Percentiles rank a stretch among this genome's conserved stretches.
These are phyloP conservation scores for Linnemannia zychae DNA, from an alignment of 192 early-diverging fungal species.

Conservation along the genomic window DNA sequence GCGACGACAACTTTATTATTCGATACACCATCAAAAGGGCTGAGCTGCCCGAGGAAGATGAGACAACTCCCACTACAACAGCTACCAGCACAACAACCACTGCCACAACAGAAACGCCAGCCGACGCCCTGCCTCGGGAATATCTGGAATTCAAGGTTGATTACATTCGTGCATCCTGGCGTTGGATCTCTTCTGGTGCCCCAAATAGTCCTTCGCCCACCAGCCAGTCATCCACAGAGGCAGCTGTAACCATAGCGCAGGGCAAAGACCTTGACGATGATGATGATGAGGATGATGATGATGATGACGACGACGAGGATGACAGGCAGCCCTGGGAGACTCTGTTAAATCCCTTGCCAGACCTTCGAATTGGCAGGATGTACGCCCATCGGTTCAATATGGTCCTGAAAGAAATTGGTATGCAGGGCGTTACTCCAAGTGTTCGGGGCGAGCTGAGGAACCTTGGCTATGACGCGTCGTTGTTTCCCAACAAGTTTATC, in stretches of 20 bases:
- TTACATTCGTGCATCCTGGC: conserved; percentile 48
- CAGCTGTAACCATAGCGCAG: too few relatives aligned
- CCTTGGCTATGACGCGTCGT: conserved; percentile 27
- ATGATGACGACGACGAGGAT: too few relatives aligned
- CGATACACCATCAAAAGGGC: conserved; percentile 27
- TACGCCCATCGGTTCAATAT: conserved; percentile 34
- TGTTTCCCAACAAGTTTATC: conserved; percentile 32
- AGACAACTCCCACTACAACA: not conserved
- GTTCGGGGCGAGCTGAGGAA: conserved; percentile 34
- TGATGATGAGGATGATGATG: not conserved
- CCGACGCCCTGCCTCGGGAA: too few relatives aligned
- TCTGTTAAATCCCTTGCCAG: conserved; percentile 1
- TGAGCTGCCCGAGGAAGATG: not conserved
- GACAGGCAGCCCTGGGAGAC: not conserved
- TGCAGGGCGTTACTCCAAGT: conserved; percentile 3
- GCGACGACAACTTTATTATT: conserved; percentile 44
- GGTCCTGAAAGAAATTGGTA: conserved; percentile 21
- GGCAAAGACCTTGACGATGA: not conserved
- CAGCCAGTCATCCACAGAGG: not conserved
- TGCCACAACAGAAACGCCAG: not conserved
- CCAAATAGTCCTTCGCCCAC: not conserved
- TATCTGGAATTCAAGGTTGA: conserved; percentile 24
- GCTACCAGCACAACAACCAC: not conserved
- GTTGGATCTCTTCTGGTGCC: conserved; percentile 30
- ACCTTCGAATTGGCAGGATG: conserved; percentile 36